Percentiles rank a stretch among this genome's conserved stretches.
phyloP scores from a whole-genome alignment of 805 yeast genomes.

The Wickerhamomyces bovis region DNA sequence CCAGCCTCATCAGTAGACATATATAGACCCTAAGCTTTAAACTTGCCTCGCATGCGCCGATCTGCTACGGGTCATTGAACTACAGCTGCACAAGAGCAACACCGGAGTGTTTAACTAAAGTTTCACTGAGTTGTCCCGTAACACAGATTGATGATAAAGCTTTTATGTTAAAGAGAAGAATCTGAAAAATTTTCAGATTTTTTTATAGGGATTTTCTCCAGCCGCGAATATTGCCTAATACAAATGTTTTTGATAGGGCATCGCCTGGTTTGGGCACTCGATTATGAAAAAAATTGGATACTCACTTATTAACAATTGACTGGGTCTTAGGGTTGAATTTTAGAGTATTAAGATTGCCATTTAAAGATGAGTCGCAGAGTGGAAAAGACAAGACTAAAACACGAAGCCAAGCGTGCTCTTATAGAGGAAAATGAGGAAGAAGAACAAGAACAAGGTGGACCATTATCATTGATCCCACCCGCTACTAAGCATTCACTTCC shows the following conservation, averaged over 20 bases:
- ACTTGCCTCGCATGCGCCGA: slow-evolving; percentile 54
- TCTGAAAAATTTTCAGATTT: slow-evolving; percentile 8
- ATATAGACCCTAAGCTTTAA: slow-evolving; percentile 23
- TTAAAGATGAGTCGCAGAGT: slow-evolving; percentile 19
- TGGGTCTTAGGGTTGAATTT: no score
- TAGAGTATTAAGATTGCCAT: neutral
- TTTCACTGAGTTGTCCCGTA: slow-evolving; percentile 37
- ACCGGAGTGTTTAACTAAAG: slow-evolving; percentile 18
- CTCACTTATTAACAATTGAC: no score
- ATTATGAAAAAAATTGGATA: neutral
- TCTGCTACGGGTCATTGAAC: slow-evolving; percentile 35
- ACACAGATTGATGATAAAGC: slow-evolving; percentile 44
- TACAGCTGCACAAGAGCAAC: slow-evolving; percentile 18
- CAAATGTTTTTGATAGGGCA: slow-evolving; percentile 6
- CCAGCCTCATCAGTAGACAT: slow-evolving; percentile 17
- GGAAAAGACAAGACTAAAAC: slow-evolving; percentile 13
- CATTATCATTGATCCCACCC: slow-evolving; percentile 12
- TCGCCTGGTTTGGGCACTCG: slow-evolving; percentile 7
- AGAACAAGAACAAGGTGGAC: slow-evolving; percentile 4
- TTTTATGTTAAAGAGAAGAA: slow-evolving; percentile 1
- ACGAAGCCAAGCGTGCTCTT: slow-evolving; percentile 1
- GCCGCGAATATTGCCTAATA: neutral
- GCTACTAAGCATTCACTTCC: slow-evolving; percentile 15
- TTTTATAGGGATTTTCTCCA: slow-evolving; percentile 1
- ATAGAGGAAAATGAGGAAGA: slow-evolving; percentile 6